A percentile compares a stretch with the other conserved stretches of the same genome.
phyloP scores from a whole-genome alignment of 208 protist genomes.

The Leishmania amazonensis region DNA sequence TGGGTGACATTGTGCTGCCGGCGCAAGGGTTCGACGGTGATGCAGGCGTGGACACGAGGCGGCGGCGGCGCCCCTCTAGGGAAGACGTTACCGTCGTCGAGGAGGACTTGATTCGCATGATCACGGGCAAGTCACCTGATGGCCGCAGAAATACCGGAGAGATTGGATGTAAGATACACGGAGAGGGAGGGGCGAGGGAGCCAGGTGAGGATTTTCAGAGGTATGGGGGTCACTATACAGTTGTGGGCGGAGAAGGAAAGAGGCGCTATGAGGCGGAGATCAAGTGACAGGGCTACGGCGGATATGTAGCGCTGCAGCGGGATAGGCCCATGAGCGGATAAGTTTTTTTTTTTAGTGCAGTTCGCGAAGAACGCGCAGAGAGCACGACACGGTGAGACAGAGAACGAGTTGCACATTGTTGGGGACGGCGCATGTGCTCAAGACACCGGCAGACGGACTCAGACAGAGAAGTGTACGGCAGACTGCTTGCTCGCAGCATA shows the following conservation, averaged over 20 bases:
- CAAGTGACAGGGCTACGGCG: neutral
- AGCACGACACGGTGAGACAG: neutral
- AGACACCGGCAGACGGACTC: neutral
- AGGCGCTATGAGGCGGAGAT: neutral
- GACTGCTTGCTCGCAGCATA: neutral
- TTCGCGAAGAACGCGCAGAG: too few species aligned
- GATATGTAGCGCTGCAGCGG: neutral
- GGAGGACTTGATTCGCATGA: neutral
- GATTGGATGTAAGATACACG: neutral
- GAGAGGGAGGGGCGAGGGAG: neutral
- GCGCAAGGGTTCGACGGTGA: neutral
- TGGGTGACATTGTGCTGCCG: neutral
- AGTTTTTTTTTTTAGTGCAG: neutral
- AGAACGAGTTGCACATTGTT: neutral
- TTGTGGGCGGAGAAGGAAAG: neutral
- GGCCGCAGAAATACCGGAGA: neutral
- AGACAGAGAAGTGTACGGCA: neutral
- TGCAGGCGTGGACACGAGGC: neutral
- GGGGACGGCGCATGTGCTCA: neutral
- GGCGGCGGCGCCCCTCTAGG: neutral
- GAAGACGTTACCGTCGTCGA: constrained; percentile 1
- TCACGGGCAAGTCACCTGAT: neutral
- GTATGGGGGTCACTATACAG: neutral
- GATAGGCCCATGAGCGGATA: neutral
- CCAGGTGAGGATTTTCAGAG: neutral